Evolutionary conservation across 495 filamentous ascomycete genomes (phyloP).

Genomic region (Xylaria cubensis): DNA sequence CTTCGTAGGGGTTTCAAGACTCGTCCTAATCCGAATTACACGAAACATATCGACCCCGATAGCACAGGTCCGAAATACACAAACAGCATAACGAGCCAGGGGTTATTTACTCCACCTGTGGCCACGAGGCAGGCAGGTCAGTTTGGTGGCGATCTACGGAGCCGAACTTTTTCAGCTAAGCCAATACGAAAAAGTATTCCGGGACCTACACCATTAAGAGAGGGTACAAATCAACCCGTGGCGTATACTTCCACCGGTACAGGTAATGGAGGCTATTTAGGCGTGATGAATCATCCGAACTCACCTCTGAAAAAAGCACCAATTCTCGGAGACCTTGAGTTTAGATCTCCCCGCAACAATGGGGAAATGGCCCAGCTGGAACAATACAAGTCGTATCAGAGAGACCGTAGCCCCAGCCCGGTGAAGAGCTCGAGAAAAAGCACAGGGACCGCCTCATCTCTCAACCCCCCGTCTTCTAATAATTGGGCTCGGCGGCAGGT

Average conservation of each 20-base stretch:
- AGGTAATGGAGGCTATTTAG: constrained; percentile 73
- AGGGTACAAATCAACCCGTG: constrained; percentile 25
- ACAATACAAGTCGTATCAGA: constrained; percentile 42
- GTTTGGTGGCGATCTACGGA: constrained; percentile 31
- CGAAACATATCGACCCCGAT: constrained; percentile 78
- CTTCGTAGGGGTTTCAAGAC: constrained; percentile 84
- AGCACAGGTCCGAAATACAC: constrained; percentile 34
- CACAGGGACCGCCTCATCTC: constrained; percentile 32
- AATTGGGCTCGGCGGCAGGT: constrained; percentile 29
- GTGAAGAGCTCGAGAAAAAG: constrained; percentile 37
- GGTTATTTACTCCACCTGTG: constrained; percentile 42
- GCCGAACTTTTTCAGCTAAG: constrained; percentile 30
- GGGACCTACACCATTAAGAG: constrained; percentile 35
- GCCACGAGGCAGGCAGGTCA: constrained; percentile 31
- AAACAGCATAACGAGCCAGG: constrained; percentile 33
- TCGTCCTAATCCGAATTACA: constrained; percentile 87
- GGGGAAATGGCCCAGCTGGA: constrained; percentile 61
- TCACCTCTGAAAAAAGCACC: constrained; percentile 76
- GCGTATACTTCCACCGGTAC: constrained; percentile 29
- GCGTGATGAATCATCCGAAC: constrained; percentile 78
- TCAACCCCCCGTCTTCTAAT: constrained; percentile 24
- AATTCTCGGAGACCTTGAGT: constrained; percentile 53
- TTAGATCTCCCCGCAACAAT: constrained; percentile 56
- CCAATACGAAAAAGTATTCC: constrained; percentile 31
- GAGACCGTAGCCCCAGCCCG: constrained; percentile 37